Evolutionary conservation across 2,329 filamentous ascomycete species (phyloP), one percentile per base, ranked within the genome.

Genomic region (Hymenoscyphus fructigenus): DNA sequence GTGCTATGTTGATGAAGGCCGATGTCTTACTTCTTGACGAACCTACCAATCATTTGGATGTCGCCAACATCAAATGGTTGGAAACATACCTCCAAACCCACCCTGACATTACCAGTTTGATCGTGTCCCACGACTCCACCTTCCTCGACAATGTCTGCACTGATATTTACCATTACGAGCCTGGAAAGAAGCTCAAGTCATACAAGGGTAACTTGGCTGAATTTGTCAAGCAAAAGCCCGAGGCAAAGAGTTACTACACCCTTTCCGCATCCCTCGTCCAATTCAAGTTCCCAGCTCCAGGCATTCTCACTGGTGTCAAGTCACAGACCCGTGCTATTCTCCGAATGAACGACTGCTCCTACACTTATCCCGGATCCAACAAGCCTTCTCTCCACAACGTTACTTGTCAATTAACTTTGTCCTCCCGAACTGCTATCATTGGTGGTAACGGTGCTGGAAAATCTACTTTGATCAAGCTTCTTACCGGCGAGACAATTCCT

Each of bases 111-210:
- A 99, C 95, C 67, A 96, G 92, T 76, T 83, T 99, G 81, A 98
- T 99, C 75, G 95, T 99, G 71, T 96, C 91, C 76, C 95, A 99
- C 91, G 95, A 99, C 85, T 98, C 94, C 2, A 90, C 91, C 26
- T 99, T 99, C 85, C 82, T 99, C 65, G 95, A 99, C 76, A 93
- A 94, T 70, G 93, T 99, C 71, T 98, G 94, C 75, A 99, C 95
- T 6, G 95, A 99, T 76, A 97, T 99, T 75, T 97, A 97, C 82
- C 95, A 99, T 82, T 99, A 99, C 80, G 95, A 99, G 79, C 86
- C 86, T 29, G 87, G 89, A 79, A 99, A 99, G 88, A 99, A 98
- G 83, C 86, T 99, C 34, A 88, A 88, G 26, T 89, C 87, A 79
- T 94, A 92, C 85, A 90, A 89, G 81, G 91, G 91, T 69, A 94